Percentiles rank a stretch among this genome's conserved stretches.
Evolutionary conservation across 1,284 basidiomycete genomes (phyloP).

Genomic region (Hypsizygus ulmarius): DNA sequence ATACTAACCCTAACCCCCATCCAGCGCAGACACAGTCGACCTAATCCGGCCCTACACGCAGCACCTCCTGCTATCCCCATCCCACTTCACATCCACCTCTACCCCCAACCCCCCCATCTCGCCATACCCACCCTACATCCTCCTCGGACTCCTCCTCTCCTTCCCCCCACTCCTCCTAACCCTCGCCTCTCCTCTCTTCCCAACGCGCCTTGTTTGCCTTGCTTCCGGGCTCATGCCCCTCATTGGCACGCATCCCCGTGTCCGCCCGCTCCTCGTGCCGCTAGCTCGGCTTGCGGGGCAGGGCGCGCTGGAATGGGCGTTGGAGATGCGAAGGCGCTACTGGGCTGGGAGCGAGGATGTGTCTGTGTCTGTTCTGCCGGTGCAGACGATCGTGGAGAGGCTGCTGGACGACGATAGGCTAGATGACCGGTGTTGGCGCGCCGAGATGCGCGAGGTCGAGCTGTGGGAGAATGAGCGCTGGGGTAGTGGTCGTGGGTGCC

Average conservation of each 20-base stretch:
- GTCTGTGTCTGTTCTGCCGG: conserved; percentile 8
- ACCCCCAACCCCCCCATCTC: conserved; percentile 31
- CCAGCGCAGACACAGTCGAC: conserved; percentile 51
- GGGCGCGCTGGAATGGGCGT: not conserved
- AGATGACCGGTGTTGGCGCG: conserved; percentile 58
- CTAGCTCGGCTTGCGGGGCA: conserved; percentile 8
- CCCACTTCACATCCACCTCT: conserved; percentile 24
- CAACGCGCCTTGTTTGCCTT: conserved; percentile 58
- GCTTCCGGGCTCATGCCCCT: conserved; percentile 54
- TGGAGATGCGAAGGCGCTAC: not conserved
- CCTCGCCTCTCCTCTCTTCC: conserved; percentile 52
- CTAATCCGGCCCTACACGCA: conserved; percentile 27
- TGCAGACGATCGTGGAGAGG: conserved; percentile 35
- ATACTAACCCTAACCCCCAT: conserved; percentile 1
- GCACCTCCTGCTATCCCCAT: conserved; percentile 31
- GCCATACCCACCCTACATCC: conserved; percentile 52
- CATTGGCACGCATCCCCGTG: conserved; percentile 49
- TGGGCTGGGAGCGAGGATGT: not conserved
- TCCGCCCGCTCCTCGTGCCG: conserved; percentile 27
- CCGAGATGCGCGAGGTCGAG: conserved; percentile 64
- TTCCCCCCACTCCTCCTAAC: conserved; percentile 46
- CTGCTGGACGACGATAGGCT: conserved; percentile 63
- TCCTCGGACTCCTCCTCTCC: conserved; percentile 43
- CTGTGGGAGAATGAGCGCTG: conserved; percentile 76
- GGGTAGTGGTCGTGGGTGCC: no score